A percentile compares a stretch with the other conserved stretches of the same genome.
Conservation (phyloP, 2,329 filamentous ascomycete species). For the Fusarium sp. region DNA sequence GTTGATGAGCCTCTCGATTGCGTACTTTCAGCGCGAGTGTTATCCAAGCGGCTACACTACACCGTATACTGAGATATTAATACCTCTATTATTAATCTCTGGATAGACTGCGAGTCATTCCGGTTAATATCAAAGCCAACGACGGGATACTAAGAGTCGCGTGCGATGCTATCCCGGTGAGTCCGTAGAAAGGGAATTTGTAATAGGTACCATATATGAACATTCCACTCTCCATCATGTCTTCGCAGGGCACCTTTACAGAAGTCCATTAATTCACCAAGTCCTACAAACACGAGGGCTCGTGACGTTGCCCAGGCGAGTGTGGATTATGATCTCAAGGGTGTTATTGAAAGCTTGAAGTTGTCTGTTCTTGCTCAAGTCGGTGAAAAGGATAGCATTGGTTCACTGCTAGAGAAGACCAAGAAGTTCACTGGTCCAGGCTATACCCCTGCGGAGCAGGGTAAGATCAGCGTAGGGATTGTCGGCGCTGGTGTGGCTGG, state of each 20-base stretch:
- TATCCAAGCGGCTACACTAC: too few species aligned
- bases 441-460: not conserved
- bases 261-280: not conserved
- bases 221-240: not conserved
- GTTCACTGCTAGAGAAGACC: not conserved
- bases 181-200: too few species aligned
- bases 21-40: too few species aligned
- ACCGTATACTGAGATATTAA: too few species aligned
- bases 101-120: too few species aligned
- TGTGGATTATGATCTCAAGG: not conserved
- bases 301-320: not conserved
- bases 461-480: not conserved
- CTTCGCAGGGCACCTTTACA: not conserved
- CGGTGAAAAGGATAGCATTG: accelerated
- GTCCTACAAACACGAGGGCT: not conserved
- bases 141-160: too few species aligned
- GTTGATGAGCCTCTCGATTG: too few species aligned
- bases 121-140: too few species aligned
- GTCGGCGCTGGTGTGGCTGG: not conserved
- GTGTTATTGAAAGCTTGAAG: not conserved
- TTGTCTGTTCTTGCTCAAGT: not conserved
- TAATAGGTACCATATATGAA: too few species aligned
- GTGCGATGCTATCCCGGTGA: too few species aligned
- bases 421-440: not conserved
- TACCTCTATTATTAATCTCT: too few species aligned